Percentiles rank a stretch among this genome's conserved stretches.
phyloP scores from a whole-genome alignment of 2,329 filamentous ascomycete genomes.

The Fusarium armeniacum region DNA sequence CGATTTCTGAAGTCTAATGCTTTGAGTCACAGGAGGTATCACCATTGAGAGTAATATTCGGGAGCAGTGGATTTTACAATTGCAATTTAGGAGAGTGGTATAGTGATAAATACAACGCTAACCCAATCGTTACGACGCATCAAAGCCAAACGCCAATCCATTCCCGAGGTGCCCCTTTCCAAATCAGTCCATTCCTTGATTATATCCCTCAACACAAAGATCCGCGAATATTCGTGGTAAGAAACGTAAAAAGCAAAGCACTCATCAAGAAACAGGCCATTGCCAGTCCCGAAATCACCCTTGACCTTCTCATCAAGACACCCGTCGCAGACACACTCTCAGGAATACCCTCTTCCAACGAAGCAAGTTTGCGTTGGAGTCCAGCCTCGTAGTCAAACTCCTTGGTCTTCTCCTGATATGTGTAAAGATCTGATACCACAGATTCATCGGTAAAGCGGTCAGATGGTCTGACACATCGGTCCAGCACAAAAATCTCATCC shows the following conservation, averaged over 20 bases:
- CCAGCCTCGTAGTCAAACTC: slow-evolving; percentile 11
- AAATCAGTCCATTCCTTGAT: not conserved
- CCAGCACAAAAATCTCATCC: slow-evolving; percentile 24
- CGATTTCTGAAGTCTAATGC: no score
- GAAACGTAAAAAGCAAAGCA: not conserved
- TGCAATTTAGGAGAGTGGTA: slow-evolving; percentile 24
- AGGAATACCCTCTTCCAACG: slow-evolving; percentile 8
- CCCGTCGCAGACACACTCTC: rapidly evolving
- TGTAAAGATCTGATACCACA: slow-evolving; percentile 16
- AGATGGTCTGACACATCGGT: slow-evolving; percentile 13
- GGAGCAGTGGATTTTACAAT: not conserved
- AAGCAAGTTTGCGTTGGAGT: slow-evolving; percentile 12
- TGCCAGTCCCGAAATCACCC: not conserved
- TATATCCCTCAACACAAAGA: not conserved
- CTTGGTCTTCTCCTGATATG: not conserved
- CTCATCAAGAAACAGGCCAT: slow-evolving; percentile 1
- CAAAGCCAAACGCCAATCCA: not conserved
- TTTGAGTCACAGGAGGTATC: no score
- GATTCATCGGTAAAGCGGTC: slow-evolving; percentile 33
- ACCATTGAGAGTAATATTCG: not conserved
- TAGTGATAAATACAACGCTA: slow-evolving; percentile 23
- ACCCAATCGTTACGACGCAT: not conserved
- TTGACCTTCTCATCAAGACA: not conserved
- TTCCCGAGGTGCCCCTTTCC: not conserved
- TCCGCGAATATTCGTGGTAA: slow-evolving; percentile 4